Base-by-base conservation (phyloP, 1,139 yeast genomes). In the Zygosaccharomyces sapae region DNA sequence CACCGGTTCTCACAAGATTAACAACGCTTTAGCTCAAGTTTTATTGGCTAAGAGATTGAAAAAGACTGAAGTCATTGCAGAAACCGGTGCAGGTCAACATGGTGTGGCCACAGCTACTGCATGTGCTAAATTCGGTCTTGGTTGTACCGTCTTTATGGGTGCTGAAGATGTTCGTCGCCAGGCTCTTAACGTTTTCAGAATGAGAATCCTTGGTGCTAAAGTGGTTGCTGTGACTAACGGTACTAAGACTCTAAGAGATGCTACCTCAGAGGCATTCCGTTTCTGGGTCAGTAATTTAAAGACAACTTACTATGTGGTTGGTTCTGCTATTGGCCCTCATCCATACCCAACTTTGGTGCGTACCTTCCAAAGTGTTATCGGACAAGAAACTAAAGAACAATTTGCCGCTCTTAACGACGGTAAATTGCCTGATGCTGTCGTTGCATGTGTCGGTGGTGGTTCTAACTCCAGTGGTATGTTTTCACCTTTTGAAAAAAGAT, bases 81-180 rank as follows among this genome's bases (percentile, higher is more conserved):
- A 92, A 73, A 92, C 98, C 39, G 98, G 98, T 69, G 98, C 98
- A 46, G 98, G 98, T 54, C 98, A 92, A 74, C 98, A 92, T 67
- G 98, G 98, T 73, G 98, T 92, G 38, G 98, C 98, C 40, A 92
- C 98, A 49, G 98, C 98, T 27, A 92, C 98, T 48, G 97, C 96
- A 0, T 90, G 96, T 72, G 98, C 98, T 56, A 94, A 92, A 69
- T 92, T 92, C 60, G 98, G 98, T 45, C 69, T 92, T 70, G 81
- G 86, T 65, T 92, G 98, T 74, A 87, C 88, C n/a, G 95, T 92
- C 33, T 92, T 81, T 65, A 92, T 92, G 98, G 98, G 98, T 53
- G 97, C 97, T 43, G 98, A 92, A 71, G 98, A 92, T 73, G 96
- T 87, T 43, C 86, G 97, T 69, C 86, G 98, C 71, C 98, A 92